A percentile compares a stretch with the other conserved stretches of the same genome.
Conservation (phyloP, 768 basidiomycete genomes). For the Boletus huronensis region DNA sequence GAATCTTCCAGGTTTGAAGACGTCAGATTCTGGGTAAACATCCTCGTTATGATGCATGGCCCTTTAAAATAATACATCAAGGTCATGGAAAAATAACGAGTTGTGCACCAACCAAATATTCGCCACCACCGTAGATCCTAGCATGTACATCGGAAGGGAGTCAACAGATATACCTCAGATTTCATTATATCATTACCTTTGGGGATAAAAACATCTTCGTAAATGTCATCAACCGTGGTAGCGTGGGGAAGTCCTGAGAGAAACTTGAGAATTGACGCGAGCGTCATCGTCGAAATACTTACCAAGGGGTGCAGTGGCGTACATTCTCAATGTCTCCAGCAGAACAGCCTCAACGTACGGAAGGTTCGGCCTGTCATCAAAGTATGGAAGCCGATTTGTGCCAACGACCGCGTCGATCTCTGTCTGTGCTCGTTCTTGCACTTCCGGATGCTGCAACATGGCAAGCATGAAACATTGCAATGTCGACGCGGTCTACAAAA, state of each 20-base stretch:
- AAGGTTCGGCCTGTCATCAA: not conserved
- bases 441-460: not conserved
- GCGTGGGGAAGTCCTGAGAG: conserved; percentile 15
- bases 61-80: conserved; percentile 9
- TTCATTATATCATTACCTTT: conserved; percentile 13
- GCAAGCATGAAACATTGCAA: not conserved
- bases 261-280: not conserved
- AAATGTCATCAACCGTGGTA: conserved; percentile 19
- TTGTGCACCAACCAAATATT: conserved; percentile 19
- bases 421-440: not conserved
- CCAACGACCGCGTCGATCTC: not conserved
- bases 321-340: not conserved
- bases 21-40: conserved; percentile 17
- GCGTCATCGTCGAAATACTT: not conserved
- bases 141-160: not conserved
- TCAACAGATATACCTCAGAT: not conserved
- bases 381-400: not conserved
- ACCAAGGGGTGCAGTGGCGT: conserved; percentile 17
- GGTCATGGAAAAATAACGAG: not conserved
- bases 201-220: conserved; percentile 20
- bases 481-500: not conserved
- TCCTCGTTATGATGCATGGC: conserved; percentile 12
- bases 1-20: conserved; percentile 34
- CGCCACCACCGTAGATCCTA: conserved; percentile 18
- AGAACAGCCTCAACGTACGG: not conserved